These are phyloP conservation scores for Geotrichum aggregatum DNA, from an alignment of 1,139 yeast species.

Conservation along the genomic window DNA sequence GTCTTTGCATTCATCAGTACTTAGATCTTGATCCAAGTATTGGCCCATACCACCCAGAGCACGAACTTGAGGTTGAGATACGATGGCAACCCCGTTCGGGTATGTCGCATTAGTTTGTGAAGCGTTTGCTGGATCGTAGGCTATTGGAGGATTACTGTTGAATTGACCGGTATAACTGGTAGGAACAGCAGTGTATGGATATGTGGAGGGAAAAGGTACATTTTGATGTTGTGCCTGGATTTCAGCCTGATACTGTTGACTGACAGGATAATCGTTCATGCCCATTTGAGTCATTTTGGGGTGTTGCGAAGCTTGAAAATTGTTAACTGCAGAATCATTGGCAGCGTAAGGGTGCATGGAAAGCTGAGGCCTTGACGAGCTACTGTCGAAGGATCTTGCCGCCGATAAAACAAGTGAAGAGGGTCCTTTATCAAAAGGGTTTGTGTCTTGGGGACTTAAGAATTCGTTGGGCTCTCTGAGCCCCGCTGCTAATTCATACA, in stretches of 20 bases:
- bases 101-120: constrained; percentile 24
- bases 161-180: constrained; percentile 11
- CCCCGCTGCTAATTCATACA: background rate
- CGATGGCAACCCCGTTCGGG: constrained; percentile 43
- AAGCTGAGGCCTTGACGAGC: too few relatives aligned
- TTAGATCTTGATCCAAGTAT: constrained; percentile 54
- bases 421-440: background rate
- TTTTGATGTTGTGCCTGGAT: background rate
- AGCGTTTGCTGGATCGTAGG: constrained; percentile 1
- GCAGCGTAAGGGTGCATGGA: too few relatives aligned
- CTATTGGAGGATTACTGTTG: constrained; percentile 5
- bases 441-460: background rate
- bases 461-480: background rate
- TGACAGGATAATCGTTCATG: background rate
- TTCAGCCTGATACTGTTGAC: background rate
- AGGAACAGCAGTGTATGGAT: constrained; percentile 7
- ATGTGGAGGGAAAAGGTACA: background rate
- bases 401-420: background rate
- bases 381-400: background rate
- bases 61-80: constrained; percentile 40
- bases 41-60: constrained; percentile 30
- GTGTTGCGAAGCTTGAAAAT: background rate
- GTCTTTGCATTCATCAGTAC: constrained; percentile 86
- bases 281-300: background rate
- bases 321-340: background rate